phyloP scores from a whole-genome alignment of 164 flowering plant genomes.

The Amborella trichopoda region DNA sequence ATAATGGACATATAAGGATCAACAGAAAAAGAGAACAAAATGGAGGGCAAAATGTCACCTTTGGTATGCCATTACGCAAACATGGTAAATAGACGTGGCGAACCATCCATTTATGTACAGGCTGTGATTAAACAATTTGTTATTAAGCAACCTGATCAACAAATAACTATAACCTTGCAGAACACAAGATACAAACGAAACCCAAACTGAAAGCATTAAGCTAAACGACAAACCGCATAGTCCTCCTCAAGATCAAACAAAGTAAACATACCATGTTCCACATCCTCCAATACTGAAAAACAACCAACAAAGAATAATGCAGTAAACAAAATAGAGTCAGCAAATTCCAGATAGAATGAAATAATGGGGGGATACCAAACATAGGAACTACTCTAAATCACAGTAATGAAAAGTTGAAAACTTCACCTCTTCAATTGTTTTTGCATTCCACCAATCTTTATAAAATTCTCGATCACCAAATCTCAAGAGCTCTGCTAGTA shows the following conservation, averaged over 20 bases:
- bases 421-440: conserved; percentile 80
- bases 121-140: conserved; percentile 37
- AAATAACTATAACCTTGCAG: background rate
- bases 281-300: conserved; percentile 93
- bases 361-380: background rate
- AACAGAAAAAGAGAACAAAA: background rate
- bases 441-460: conserved; percentile 99
- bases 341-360: background rate
- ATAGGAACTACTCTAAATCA: background rate
- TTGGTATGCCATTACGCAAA: conserved; percentile 63
- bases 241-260: background rate
- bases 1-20: background rate
- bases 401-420: conserved; percentile 1
- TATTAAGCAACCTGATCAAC: background rate
- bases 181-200: background rate
- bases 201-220: background rate
- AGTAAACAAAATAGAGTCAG: background rate
- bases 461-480: conserved; percentile 99
- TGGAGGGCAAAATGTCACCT: conserved; percentile 29
- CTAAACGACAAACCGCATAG: background rate
- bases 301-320: conserved; percentile 8
- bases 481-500: conserved; percentile 85
- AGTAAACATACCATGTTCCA: conserved; percentile 89
- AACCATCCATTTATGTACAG: conserved; percentile 99
- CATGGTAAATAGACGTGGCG: conserved; percentile 92